Evolutionary conservation across 768 basidiomycete genomes (phyloP).

Genomic region (Suillus hirtellus): DNA sequence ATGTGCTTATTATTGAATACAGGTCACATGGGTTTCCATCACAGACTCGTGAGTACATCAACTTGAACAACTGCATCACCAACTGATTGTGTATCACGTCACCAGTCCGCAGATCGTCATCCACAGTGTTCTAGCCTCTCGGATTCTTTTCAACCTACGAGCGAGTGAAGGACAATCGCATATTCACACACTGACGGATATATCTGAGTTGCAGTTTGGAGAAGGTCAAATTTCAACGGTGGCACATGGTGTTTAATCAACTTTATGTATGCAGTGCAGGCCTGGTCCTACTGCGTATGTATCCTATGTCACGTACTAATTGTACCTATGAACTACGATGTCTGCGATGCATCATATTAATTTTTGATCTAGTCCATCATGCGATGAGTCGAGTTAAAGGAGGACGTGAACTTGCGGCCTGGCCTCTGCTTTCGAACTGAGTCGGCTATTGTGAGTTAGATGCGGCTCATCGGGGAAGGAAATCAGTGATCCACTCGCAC

Average conservation of each 20-base stretch:
- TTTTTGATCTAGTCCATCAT: background rate
- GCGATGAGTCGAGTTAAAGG: background rate
- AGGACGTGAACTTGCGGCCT: background rate
- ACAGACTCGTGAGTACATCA: background rate
- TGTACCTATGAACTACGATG: background rate
- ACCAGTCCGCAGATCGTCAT: background rate
- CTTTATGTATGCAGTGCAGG: background rate
- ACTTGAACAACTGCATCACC: background rate
- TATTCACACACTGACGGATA: too few species aligned
- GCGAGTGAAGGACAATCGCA: background rate
- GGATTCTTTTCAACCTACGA: background rate
- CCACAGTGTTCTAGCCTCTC: background rate
- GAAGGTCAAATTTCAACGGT: too few species aligned
- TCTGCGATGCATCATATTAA: background rate
- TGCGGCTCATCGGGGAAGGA: background rate
- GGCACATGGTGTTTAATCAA: background rate
- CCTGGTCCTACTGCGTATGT: background rate
- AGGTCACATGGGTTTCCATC: background rate
- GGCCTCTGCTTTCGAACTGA: background rate
- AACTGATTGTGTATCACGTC: background rate
- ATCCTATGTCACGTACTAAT: background rate
- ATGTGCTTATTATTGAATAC: background rate
- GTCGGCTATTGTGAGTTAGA: background rate
- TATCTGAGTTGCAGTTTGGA: too few species aligned
- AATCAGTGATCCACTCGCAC: background rate